Conservation (phyloP, 306 rosid genomes). For the barrel medic (Medicago truncatula) region MtrunA17r5.0-ANR NC_053042.1:46929001-46929500, state of each 20-base stretch:
- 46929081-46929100: slow-evolving; percentile 58
- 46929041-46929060: slow-evolving; percentile 35
- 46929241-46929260: slow-evolving; percentile 32
- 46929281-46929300: neutral
- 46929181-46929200: slow-evolving; percentile 88
- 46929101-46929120: slow-evolving; percentile 96
- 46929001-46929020: slow-evolving; percentile 31
- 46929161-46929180: slow-evolving; percentile 66
- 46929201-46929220: slow-evolving; percentile 92
- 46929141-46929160: slow-evolving; percentile 67
- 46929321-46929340: slow-evolving; percentile 19
- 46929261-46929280: slow-evolving; percentile 26
- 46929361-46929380: slow-evolving; percentile 10
- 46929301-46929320: slow-evolving; percentile 16
- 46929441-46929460: slow-evolving; percentile 26
- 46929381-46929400: neutral
- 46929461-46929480: slow-evolving; percentile 22
- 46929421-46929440: slow-evolving; percentile 15
- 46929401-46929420: slow-evolving; percentile 7
- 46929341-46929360: slow-evolving; percentile 14
- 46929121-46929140: slow-evolving; percentile 98
- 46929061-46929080: slow-evolving; percentile 26
- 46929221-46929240: slow-evolving; percentile 57
- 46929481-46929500: slow-evolving; percentile 1
- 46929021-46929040: slow-evolving; percentile 23